Conservation (phyloP, 2,329 filamentous ascomycete species). For the Cytospora paraplurivora region DNA sequence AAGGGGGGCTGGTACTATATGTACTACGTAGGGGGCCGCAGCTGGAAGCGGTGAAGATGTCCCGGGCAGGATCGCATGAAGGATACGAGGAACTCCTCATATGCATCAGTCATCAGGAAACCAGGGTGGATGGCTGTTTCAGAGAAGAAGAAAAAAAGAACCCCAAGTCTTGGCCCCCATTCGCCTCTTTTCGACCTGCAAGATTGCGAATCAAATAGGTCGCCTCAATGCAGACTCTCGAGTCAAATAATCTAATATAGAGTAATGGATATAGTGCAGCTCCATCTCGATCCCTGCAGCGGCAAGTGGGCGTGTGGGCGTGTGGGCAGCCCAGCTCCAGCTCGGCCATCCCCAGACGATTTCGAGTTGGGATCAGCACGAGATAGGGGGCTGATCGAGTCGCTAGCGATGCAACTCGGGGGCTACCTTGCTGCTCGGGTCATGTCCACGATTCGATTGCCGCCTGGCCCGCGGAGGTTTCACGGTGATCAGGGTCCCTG, state of each 20-base stretch:
- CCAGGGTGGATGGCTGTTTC: slow-evolving; percentile 23
- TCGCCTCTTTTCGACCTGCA: neutral
- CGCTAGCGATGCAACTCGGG: neutral
- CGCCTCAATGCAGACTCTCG: neutral
- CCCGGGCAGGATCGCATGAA: slow-evolving; percentile 2
- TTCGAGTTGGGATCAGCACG: slow-evolving; percentile 27
- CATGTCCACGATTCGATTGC: neutral
- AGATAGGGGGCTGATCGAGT: slow-evolving; percentile 26
- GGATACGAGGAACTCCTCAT: slow-evolving; percentile 7
- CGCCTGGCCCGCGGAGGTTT: neutral
- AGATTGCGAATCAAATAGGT: neutral
- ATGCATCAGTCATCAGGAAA: neutral
- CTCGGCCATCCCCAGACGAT: slow-evolving; percentile 24
- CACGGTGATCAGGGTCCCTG: neutral
- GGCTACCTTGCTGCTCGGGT: neutral
- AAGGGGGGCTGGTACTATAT: neutral
- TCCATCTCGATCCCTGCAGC: neutral
- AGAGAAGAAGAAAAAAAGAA: neutral
- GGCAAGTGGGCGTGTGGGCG: neutral
- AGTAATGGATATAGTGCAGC: neutral
- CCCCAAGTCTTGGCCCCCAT: neutral
- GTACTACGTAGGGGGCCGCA: slow-evolving; percentile 7
- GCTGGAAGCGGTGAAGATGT: slow-evolving; percentile 20
- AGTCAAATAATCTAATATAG: neutral
- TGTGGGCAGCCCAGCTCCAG: slow-evolving; percentile 4